Evolutionary conservation across 1,284 basidiomycete species (phyloP), one percentile per base, ranked within the genome.

Genomic region (Erythrobasidium hasegawianum): DNA sequence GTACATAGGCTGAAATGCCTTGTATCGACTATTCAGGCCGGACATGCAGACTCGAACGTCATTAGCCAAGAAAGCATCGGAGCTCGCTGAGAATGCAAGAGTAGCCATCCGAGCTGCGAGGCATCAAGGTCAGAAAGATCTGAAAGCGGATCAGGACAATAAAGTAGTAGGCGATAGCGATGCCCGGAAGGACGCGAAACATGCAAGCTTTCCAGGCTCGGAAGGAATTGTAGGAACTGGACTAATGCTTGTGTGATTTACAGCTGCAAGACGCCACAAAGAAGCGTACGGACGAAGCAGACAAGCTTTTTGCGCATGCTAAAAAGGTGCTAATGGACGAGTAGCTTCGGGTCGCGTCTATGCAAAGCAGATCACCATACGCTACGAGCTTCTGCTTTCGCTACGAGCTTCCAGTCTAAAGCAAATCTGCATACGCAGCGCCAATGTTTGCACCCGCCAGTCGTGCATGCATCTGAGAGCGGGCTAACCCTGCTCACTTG

Each of bases 201-300:
- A 70, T 57, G 73, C 73, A 39, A 27, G 69, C 1, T 33, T 33
- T 4, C 11, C 33, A 33, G 10, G 16, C 13, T n/a, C n/a, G n/a
- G n/a, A n/a, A 45, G 50, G 7, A 9, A 40, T 16, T 11, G 22
- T 52, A 20, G 49, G 24, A 52, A 22, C 13, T 22, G 11, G 14
- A 14, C 22, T n/a, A 5, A 38, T 16, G 55, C n/a, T n/a, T n/a
- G n/a, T n/a, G 39, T 5, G n/a, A n/a, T n/a, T 29, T 9, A 38
- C 57, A 74, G 73, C 69, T 74, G 24, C 72, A 74, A 26, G 69
- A 70, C 11, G 66, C 64, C 22, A 73, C 73, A 1, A 73, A 74
- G 67, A 73, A 72, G 67, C 60, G 67, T 40, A 74, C 71, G 10
- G 71, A 70, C 20, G 70, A 73, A 47, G 71, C 73, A 5, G 73